Evolutionary conservation across 2,329 filamentous ascomycete genomes (phyloP), one percentile per base, ranked within the genome.

Genomic region (Penicillium oxalicum): DNA sequence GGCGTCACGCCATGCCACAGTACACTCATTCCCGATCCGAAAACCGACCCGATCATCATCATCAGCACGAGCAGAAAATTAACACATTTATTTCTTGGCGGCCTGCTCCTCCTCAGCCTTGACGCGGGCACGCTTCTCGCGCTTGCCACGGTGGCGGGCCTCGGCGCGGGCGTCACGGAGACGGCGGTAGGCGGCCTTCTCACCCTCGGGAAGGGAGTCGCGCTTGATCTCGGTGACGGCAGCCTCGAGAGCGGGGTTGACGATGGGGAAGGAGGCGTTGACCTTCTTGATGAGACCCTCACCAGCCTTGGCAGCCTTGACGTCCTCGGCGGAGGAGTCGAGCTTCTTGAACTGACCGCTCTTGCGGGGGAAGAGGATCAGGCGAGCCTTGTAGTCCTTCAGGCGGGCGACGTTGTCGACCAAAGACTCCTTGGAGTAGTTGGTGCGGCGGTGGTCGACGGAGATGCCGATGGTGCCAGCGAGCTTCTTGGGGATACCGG

Each of bases 331-430:
- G 74, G 86, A 80, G 59, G 85, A 86, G 77, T 95, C 89, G 74
- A 88, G 88, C 74, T 87, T 86, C 88, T 95, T 96, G 78, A 86
- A 83, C 78, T 93, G 84, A 78, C 91, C 91, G 73, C 83, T 83
- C 78, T 88, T 90, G 82, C 90, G 89, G 73, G 93, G 93, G 83
- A 98, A 96, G 73, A 98, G 83, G 74, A 98, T 95, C 70, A 98
- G 80, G 71, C 90, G 89, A 72, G 86, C 83, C 80, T 87, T 88
- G 90, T 95, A 98, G 74, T 89, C 89, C 84, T 96, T 91, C 72
- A 98, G 89, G 72, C 93, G 93, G 75, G 87, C 87, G 67, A 98
- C 91, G 79, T 98, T 98, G 81, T 82, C 81, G 74, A 88, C 82
- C 68, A 97, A 86, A 62, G 87, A 87, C 83, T 97, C 93, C 80